Percentiles rank a stretch among this genome's conserved stretches.
phyloP scores from a whole-genome alignment of 2,329 filamentous ascomycete genomes.

The Fusarium sp. region DNA sequence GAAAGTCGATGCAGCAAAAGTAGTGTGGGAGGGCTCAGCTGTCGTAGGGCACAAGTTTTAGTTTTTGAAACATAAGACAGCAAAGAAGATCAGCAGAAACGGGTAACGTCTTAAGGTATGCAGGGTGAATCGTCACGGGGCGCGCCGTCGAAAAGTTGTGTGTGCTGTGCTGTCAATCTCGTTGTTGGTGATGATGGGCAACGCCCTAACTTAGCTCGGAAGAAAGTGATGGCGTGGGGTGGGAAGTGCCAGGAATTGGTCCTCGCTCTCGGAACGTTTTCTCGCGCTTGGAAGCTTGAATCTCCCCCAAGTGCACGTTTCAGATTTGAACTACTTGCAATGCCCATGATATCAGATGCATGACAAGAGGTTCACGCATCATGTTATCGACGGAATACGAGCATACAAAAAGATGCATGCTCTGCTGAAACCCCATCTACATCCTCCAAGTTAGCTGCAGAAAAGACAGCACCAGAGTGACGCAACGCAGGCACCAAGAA shows the following conservation, averaged over 20 bases:
- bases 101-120: neutral
- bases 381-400: neutral
- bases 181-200: neutral
- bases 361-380: neutral
- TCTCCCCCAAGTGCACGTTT: neutral
- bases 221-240: neutral
- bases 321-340: neutral
- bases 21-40: conserved; percentile 34
- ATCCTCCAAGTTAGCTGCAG: neutral
- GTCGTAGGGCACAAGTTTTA: neutral
- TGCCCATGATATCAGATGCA: neutral
- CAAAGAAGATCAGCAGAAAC: conserved; percentile 2
- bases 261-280: conserved; percentile 35
- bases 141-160: neutral
- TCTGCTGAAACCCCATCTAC: neutral
- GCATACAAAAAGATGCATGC: neutral
- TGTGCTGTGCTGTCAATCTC: conserved; percentile 5
- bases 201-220: neutral
- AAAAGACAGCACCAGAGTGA: neutral
- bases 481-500: neutral
- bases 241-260: conserved; percentile 27
- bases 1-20: conserved; percentile 32
- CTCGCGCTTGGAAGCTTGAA: conserved; percentile 6
- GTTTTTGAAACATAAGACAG: conserved; percentile 17
- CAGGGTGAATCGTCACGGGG: neutral